Conservation (phyloP, 2,329 filamentous ascomycete species). For the Colletotrichum gigasporum region DNA sequence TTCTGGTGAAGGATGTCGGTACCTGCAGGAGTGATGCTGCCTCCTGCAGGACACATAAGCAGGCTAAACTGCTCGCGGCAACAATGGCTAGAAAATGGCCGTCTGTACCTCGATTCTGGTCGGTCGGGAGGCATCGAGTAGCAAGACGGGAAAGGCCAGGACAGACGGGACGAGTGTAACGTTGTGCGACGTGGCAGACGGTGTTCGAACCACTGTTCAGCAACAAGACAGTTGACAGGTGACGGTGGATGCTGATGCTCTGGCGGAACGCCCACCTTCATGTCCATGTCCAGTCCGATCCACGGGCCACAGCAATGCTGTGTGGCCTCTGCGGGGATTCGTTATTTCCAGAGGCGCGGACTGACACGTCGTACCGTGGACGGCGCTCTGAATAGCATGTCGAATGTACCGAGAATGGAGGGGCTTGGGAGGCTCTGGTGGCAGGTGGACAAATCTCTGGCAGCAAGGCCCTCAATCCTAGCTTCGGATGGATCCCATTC, state of each 20-base stretch:
- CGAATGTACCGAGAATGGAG: conserved; percentile 4
- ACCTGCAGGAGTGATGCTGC: conserved; percentile 19
- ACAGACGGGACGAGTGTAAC: not conserved
- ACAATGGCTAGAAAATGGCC: not conserved
- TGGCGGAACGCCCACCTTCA: not conserved
- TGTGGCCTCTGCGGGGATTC: not conserved
- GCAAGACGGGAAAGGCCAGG: not conserved
- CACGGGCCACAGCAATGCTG: not conserved
- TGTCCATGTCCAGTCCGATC: not conserved
- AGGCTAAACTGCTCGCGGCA: not conserved
- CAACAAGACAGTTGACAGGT: not conserved
- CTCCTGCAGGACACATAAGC: conserved; percentile 29
- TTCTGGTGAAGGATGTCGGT: not conserved
- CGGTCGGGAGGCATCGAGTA: not conserved
- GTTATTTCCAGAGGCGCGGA: not conserved
- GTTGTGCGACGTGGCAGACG: conserved; percentile 16
- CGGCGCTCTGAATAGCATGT: conserved; percentile 1
- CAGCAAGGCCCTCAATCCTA: not conserved
- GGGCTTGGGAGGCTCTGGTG: not conserved
- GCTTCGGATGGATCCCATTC: not conserved
- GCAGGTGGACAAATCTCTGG: not conserved
- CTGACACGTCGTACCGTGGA: conserved; percentile 11
- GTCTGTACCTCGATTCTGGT: not conserved
- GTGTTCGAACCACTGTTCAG: conserved; percentile 13
- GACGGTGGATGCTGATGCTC: not conserved